These are phyloP conservation scores for Aspergillus taichungensis DNA, from an alignment of 495 filamentous ascomycete species.

Conservation along the genomic window DNA sequence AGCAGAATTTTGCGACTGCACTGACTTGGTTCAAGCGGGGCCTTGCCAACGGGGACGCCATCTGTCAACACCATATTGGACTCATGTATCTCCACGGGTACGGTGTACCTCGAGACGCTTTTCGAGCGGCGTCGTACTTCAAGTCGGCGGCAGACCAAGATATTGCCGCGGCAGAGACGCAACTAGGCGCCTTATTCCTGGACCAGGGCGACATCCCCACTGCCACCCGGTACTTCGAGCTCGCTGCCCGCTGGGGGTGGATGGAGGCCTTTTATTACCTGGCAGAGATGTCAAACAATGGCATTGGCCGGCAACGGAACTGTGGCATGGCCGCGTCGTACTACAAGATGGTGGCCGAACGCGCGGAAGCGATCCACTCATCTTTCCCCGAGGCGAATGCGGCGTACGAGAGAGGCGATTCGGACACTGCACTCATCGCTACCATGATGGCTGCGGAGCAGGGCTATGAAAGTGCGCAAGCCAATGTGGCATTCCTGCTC, in stretches of 20 bases:
- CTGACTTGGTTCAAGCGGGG: slow-evolving; percentile 83
- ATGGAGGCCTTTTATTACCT: slow-evolving; percentile 96
- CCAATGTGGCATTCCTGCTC: slow-evolving; percentile 87
- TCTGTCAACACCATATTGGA: slow-evolving; percentile 80
- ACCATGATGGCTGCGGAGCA: slow-evolving; percentile 94
- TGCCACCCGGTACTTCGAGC: slow-evolving; percentile 81
- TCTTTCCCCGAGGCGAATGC: slow-evolving; percentile 79
- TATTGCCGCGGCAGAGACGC: slow-evolving; percentile 70
- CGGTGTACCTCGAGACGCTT: slow-evolving; percentile 64
- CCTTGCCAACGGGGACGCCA: slow-evolving; percentile 64
- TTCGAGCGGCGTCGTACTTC: slow-evolving; percentile 71
- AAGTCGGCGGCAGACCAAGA: slow-evolving; percentile 79
- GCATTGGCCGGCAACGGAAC: slow-evolving; percentile 68
- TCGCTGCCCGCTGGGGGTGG: slow-evolving; percentile 79
- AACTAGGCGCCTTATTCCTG: slow-evolving; percentile 76
- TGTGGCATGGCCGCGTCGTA: slow-evolving; percentile 76
- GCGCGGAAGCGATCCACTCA: slow-evolving; percentile 74
- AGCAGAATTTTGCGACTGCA: slow-evolving; percentile 69
- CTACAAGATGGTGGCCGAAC: slow-evolving; percentile 93
- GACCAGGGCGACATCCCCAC: slow-evolving; percentile 75
- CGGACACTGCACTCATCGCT: slow-evolving; percentile 73
- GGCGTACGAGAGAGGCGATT: slow-evolving; percentile 76
- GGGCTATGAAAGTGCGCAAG: slow-evolving; percentile 86
- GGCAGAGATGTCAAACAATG: slow-evolving; percentile 78
- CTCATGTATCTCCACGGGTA: slow-evolving; percentile 82